Conservation (phyloP, 495 filamentous ascomycete genomes). For the Neurospora sp. region DNA sequence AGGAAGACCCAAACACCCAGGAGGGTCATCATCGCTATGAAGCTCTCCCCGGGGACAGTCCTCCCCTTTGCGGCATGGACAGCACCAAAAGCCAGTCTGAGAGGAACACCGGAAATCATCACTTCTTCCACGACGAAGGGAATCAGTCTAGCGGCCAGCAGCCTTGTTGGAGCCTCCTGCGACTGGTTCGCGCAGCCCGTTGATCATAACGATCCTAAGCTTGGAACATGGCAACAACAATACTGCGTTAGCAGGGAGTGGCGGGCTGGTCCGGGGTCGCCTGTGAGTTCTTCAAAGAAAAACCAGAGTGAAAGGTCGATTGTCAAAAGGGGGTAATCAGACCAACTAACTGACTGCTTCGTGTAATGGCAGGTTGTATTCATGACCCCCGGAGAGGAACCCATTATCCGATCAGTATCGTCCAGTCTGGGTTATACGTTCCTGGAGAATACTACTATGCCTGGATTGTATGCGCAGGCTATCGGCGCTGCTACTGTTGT, state of each 20-base stretch:
- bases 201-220: constrained; percentile 11
- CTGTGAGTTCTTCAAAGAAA: constrained; percentile 1
- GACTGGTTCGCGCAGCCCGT: constrained; percentile 17
- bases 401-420: constrained; percentile 32
- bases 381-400: constrained; percentile 47
- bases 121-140: not conserved
- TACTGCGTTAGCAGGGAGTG: constrained; percentile 15
- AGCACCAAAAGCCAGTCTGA: constrained; percentile 7
- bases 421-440: constrained; percentile 26
- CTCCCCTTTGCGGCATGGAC: constrained; percentile 11
- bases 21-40: constrained; percentile 4
- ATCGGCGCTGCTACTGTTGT: constrained; percentile 48
- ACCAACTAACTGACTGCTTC: not conserved
- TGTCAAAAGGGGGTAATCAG: not conserved
- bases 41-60: constrained; percentile 6
- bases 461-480: constrained; percentile 41
- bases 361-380: constrained; percentile 32
- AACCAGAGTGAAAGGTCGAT: not conserved
- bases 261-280: constrained; percentile 13
- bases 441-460: constrained; percentile 39
- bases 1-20: no score
- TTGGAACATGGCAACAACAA: constrained; percentile 14
- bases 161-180: constrained; percentile 5
- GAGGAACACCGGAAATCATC: constrained; percentile 1
- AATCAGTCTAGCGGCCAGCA: constrained; percentile 1